Conservation (phyloP, 2,329 filamentous ascomycete genomes). For the Xylariaceae sp. region DNA sequence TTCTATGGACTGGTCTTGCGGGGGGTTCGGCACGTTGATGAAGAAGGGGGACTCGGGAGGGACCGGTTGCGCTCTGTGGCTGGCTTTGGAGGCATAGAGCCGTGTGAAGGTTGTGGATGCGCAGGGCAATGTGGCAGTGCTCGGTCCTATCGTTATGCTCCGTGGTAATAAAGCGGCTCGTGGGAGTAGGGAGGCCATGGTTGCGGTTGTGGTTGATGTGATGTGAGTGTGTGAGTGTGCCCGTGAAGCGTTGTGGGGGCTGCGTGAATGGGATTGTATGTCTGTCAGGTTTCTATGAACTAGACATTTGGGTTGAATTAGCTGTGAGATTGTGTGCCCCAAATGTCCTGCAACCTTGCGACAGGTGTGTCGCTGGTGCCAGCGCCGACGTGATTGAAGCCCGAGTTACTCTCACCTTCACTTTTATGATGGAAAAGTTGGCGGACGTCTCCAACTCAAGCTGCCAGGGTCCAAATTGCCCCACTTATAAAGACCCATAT, state of each 20-base stretch:
- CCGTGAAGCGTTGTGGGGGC: not conserved
- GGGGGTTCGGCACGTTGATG: constrained; percentile 73
- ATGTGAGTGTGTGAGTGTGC: not conserved
- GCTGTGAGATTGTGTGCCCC: not conserved
- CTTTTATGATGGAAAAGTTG: constrained; percentile 14
- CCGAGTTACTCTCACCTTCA: not conserved
- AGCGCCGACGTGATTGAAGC: not conserved
- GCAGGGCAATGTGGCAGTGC: constrained; percentile 20
- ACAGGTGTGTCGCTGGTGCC: not conserved
- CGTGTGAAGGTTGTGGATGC: constrained; percentile 32
- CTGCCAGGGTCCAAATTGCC: constrained; percentile 1
- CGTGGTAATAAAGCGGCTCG: constrained; percentile 12
- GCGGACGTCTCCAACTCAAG: constrained; percentile 9
- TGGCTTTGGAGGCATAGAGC: constrained; percentile 39
- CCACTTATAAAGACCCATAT: not conserved
- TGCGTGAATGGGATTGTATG: not conserved
- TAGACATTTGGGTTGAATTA: not conserved
- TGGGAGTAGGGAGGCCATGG: constrained; percentile 21
- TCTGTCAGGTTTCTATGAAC: not conserved
- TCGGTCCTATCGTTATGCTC: constrained; percentile 12
- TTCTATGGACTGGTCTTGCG: constrained; percentile 58
- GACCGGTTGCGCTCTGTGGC: constrained; percentile 44
- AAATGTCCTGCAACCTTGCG: not conserved
- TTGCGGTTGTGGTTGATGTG: constrained; percentile 4
- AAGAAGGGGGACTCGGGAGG: constrained; percentile 85